These are phyloP conservation scores for Phyllostachys edulis DNA, from an alignment of 176 grass and related monocot species.

Conservation along the genomic window DNA sequence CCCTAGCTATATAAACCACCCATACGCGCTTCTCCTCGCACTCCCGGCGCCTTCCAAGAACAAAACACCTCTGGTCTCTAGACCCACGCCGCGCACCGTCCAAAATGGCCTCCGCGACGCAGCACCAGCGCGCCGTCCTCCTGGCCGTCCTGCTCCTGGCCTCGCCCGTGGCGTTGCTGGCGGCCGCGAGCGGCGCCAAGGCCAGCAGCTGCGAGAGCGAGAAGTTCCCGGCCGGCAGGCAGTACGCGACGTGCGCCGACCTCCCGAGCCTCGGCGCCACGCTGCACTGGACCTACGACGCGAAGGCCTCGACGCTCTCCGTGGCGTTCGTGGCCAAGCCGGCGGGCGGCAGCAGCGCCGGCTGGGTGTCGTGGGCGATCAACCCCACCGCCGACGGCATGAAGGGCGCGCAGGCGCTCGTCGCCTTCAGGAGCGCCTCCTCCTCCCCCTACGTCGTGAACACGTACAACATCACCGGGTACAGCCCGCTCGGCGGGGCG, in stretches of 20 bases:
- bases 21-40: not conserved
- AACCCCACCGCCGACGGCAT: slow-evolving; percentile 60
- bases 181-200: too few species aligned
- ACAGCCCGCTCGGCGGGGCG: not conserved
- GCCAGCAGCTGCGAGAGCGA: slow-evolving; percentile 17
- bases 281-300: slow-evolving; percentile 67
- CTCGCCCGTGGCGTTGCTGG: not conserved
- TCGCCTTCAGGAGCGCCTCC: slow-evolving; percentile 15
- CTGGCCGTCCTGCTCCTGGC: slow-evolving; percentile 5
- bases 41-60: not conserved
- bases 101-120: slow-evolving; percentile 21
- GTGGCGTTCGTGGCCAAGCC: slow-evolving; percentile 59
- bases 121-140: not conserved
- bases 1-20: not conserved
- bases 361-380: slow-evolving; percentile 70
- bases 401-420: slow-evolving; percentile 60
- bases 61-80: not conserved
- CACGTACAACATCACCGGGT: slow-evolving; percentile 56
- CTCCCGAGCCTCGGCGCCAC: slow-evolving; percentile 40
- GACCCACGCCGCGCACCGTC: not conserved
- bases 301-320: slow-evolving; percentile 23
- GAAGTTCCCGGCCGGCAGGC: slow-evolving; percentile 23
- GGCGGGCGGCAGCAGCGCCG: not conserved
- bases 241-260: slow-evolving; percentile 44
- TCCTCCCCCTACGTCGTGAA: slow-evolving; percentile 18